These are phyloP conservation scores for Globisporangium heterothallicum DNA, from an alignment of 352 stramenopile genomes.

Conservation along the genomic window DNA sequence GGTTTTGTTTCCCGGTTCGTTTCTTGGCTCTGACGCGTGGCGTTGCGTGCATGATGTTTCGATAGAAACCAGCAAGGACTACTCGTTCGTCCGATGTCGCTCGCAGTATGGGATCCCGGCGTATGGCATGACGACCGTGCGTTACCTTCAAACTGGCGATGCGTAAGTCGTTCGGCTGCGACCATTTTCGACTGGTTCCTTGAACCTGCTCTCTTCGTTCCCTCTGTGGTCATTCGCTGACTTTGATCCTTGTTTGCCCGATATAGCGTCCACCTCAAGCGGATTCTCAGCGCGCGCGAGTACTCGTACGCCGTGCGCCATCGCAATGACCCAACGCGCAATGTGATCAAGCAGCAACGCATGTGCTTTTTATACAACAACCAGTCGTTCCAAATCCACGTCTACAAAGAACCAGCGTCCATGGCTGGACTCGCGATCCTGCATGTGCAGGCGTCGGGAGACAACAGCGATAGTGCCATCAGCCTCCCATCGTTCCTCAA, in stretches of 20 bases:
- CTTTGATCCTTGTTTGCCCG: no score
- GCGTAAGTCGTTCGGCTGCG: no score
- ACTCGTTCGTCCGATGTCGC: constrained; percentile 80
- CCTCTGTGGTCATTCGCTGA: no score
- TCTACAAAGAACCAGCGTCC: constrained; percentile 74
- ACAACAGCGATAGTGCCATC: constrained; percentile 41
- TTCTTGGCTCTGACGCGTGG: no score
- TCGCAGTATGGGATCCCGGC: constrained; percentile 80
- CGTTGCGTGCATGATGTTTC: no score
- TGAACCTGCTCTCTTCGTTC: no score
- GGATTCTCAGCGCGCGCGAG: constrained; percentile 73
- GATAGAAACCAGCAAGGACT: constrained; percentile 76
- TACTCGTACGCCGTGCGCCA: constrained; percentile 83
- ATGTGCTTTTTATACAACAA: constrained; percentile 86
- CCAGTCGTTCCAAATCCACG: constrained; percentile 83
- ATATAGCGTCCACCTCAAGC: constrained; percentile 73
- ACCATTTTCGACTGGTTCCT: not conserved
- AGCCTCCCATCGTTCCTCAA: constrained; percentile 71
- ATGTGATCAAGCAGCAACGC: constrained; percentile 85
- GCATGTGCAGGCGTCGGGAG: constrained; percentile 70
- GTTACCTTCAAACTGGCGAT: constrained; percentile 71
- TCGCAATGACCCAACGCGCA: constrained; percentile 52
- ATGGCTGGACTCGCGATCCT: constrained; percentile 63
- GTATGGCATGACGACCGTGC: constrained; percentile 85
- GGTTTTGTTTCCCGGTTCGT: no score